These are phyloP conservation scores for Verbascum thapsus DNA, from an alignment of 257 asterid species.

Conservation along the genomic window DNA sequence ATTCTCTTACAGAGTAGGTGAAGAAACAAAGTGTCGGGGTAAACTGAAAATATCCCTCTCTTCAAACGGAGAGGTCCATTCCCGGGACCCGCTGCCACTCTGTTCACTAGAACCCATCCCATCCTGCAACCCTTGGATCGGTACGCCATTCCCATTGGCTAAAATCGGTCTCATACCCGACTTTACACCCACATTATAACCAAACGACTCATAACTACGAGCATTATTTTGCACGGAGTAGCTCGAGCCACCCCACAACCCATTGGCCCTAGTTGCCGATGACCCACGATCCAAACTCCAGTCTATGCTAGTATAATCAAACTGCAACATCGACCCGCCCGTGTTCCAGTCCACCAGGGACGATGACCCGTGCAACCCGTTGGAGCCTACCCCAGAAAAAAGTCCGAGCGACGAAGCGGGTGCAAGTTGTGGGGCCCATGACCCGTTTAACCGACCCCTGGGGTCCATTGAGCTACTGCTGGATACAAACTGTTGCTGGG, in stretches of 20 bases:
- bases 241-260: slow-evolving; percentile 38
- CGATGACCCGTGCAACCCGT: slow-evolving; percentile 45
- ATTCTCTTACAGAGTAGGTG: slow-evolving; percentile 56
- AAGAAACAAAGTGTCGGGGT: slow-evolving; percentile 67
- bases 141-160: slow-evolving; percentile 36
- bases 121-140: slow-evolving; percentile 38
- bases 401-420: slow-evolving; percentile 69
- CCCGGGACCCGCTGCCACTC: slow-evolving; percentile 42
- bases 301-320: slow-evolving; percentile 64
- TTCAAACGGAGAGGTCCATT: slow-evolving; percentile 80
- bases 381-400: slow-evolving; percentile 51
- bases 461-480: slow-evolving; percentile 41
- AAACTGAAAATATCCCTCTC: slow-evolving; percentile 73
- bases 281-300: slow-evolving; percentile 65
- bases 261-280: slow-evolving; percentile 35
- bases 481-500: slow-evolving; percentile 46
- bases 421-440: slow-evolving; percentile 49
- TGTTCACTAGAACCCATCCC: slow-evolving; percentile 42
- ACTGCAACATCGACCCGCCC: slow-evolving; percentile 47
- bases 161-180: slow-evolving; percentile 42
- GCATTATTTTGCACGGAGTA: slow-evolving; percentile 34
- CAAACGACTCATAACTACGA: slow-evolving; percentile 44
- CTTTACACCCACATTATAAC: slow-evolving; percentile 40
- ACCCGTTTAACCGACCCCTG: slow-evolving; percentile 33
- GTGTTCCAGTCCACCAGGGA: slow-evolving; percentile 63